Evolutionary conservation across 2,329 filamentous ascomycete species (phyloP), one percentile per base, ranked within the genome.

Genomic region (Boeremia lycopersici): DNA sequence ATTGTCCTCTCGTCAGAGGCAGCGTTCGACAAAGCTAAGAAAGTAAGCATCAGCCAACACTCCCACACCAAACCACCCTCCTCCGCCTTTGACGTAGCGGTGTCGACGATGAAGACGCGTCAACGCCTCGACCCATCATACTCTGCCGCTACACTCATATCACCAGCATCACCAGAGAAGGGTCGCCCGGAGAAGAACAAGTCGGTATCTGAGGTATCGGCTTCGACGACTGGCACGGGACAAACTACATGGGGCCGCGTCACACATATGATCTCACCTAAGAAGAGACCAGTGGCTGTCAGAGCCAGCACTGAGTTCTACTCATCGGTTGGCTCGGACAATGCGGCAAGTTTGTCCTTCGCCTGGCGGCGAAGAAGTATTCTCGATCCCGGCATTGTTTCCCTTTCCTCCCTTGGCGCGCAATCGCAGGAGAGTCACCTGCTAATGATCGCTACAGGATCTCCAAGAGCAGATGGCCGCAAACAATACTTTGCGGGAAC

Each of bases 11-110:
- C 60, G 8, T 66, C 70, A 17, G 65, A 74, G 56, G 70, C 65
- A 11, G 71, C 69, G 17, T 53, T 76, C n/a, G 72, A 74, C 11
- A 69, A 68, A 34, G 71, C 66, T 30, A 74, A 69, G 60, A 74
- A 72, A 69, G 72, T 75, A 73, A 74, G 72, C 61, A 59, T 44
- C 30, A 54, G 47, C 30, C 72, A 72, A 59, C 48, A 68, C 55
- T 60, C 60, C 58, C 58, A 61, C 52, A 60, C 54, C 42, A 61
- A 59, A 30, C 53, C 59, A 38, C 49, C 50, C 48, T 59, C 57
- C 28, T 63, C 62, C 25, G 59, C 63, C 9, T 70, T 67, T 53
- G 62, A 67, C 34, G 42, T 62, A 46, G 60, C 61, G 15, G 56
- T 64, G 36, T 65, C 59, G 13, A 54, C 59, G 29, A 61, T 65